Evolutionary conservation across 148 eudicot genomes (phyloP), one percentile per base, ranked within the genome.

Genomic region (Camellia japonica): DNA sequence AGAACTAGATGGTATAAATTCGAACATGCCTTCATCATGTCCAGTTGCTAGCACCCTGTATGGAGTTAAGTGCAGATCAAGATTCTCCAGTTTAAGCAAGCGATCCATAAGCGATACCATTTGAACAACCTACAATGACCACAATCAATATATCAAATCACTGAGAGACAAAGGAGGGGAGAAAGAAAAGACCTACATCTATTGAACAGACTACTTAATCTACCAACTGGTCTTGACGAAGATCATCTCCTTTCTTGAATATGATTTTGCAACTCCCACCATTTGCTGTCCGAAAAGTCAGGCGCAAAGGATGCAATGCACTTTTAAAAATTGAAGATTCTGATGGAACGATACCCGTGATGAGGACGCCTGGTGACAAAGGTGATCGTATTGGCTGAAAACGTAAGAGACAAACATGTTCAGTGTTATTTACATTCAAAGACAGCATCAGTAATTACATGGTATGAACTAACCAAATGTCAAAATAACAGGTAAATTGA

Each of bases 151-250:
- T n/a, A 80, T 43, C 59, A 30, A 46, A 70, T 13, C 76, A 15
- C 4, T 15, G 59, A 43, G 46, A 77, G 44, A 51, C 12, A 46
- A 8, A 56, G 16, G 18, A 46, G 14, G 55, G 15, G 59, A 20
- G 13, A 66, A 54, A 52, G 49, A 47, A 61, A 30, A 41, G 60
- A 54, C 19, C 9, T 38, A 46, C 19, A 14, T n/a, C 44, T 38
- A 51, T 12, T 52, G 58, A 74, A 60, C 6, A 77, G 23, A 80
- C 23, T 15, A 73, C 58, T 7, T 8, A 67, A 78, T 73, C 56
- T 86, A 95, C 99, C 98, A 96, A 81, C 87, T 96, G 99, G 84
- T 93, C 98, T 90, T 93, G 99, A 81, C 99, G 93, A 82, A 96
- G 90, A 80, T 96, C 99, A 82, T 96, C 99, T 82, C 99, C 99